Percentiles rank a stretch among this genome's conserved stretches.
Evolutionary conservation across 495 filamentous ascomycete genomes (phyloP).

Genomic region (Penicillium ochrochloron): DNA sequence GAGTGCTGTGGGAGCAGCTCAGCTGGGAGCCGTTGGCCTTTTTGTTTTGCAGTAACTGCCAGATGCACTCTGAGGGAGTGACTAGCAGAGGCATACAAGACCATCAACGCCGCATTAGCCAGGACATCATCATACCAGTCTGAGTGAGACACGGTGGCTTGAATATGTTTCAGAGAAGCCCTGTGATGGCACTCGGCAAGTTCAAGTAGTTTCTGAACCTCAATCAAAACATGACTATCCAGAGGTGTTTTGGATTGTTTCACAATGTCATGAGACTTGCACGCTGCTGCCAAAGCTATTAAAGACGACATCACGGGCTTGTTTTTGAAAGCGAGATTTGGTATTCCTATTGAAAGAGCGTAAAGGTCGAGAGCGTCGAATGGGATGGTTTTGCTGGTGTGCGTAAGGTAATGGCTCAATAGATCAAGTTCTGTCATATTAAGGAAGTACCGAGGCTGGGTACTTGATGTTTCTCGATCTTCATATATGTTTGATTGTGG

Average conservation of each 20-base stretch:
- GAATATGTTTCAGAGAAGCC: not conserved
- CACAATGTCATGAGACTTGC: slow-evolving; percentile 1
- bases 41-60: not conserved
- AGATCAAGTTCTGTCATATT: not conserved
- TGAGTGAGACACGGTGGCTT: not conserved
- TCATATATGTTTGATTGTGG: not conserved
- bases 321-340: not conserved
- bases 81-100: not conserved
- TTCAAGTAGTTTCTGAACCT: not conserved
- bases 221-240: not conserved
- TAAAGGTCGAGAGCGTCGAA: slow-evolving; percentile 1
- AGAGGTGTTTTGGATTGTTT: not conserved
- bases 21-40: not conserved
- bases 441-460: not conserved
- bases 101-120: not conserved
- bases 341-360: slow-evolving; percentile 1
- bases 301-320: not conserved
- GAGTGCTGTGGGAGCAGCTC: not conserved
- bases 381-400: not conserved
- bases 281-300: not conserved
- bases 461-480: not conserved
- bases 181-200: slow-evolving; percentile 1
- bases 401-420: not conserved
- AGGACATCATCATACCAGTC: slow-evolving; percentile 1
- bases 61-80: slow-evolving; percentile 1